phyloP scores from a whole-genome alignment of 2,329 filamentous ascomycete genomes.

The Hortaea sp. region DNA sequence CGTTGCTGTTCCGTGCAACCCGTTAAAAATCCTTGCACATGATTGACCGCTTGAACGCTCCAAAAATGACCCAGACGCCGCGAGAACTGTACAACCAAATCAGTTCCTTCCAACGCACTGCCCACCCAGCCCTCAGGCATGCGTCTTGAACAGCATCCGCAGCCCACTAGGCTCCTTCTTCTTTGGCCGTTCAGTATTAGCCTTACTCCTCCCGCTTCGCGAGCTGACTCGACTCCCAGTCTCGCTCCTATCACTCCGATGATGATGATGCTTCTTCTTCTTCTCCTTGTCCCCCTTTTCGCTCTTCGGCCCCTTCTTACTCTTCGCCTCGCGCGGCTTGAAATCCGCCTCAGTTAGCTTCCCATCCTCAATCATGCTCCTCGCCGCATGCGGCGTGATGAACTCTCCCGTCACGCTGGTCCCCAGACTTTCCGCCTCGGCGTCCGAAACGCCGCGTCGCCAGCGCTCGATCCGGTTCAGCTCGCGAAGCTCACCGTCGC shows the following conservation, averaged over 20 bases:
- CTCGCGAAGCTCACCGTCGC: constrained; percentile 49
- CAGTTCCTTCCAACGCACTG: too few relatives aligned
- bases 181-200: constrained; percentile 3
- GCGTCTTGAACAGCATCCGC: constrained; percentile 29
- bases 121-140: constrained; percentile 2
- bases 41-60: too few relatives aligned
- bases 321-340: constrained; percentile 22
- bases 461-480: constrained; percentile 50
- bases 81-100: too few relatives aligned
- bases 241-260: background rate
- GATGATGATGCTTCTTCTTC: background rate
- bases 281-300: constrained; percentile 9
- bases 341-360: constrained; percentile 37
- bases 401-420: constrained; percentile 58
- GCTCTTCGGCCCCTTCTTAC: constrained; percentile 26
- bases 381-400: constrained; percentile 48
- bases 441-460: constrained; percentile 54
- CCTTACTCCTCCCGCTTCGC: background rate
- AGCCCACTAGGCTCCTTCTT: constrained; percentile 33
- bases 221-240: background rate
- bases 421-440: constrained; percentile 34
- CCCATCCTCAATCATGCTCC: constrained; percentile 35
- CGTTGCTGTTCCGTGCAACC: too few relatives aligned
- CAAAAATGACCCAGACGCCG: too few relatives aligned
- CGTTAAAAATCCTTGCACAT: too few relatives aligned